Evolutionary conservation across 176 grass and related monocot genomes (phyloP).

Genomic region (Lolium multiflorum): DNA sequence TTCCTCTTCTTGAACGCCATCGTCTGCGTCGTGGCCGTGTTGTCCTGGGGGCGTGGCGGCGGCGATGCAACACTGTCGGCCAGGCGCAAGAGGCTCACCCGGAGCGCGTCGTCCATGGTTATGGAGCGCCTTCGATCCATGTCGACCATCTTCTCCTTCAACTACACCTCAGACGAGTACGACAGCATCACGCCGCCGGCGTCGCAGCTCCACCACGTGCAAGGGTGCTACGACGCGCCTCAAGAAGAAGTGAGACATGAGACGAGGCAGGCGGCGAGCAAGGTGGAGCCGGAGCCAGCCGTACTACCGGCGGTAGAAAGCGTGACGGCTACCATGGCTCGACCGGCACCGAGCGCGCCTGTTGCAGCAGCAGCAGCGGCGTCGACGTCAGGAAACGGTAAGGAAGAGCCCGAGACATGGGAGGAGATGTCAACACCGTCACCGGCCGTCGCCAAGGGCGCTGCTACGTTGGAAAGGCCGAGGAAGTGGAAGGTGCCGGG

Average conservation of each 20-base stretch:
- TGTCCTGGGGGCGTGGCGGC: background rate
- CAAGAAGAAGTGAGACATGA: background rate
- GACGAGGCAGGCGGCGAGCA: background rate
- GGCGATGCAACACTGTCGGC: background rate
- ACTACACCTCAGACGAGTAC: background rate
- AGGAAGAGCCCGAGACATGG: background rate
- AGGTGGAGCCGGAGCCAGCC: background rate
- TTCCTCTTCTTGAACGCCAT: constrained; percentile 26
- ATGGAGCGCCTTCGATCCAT: constrained; percentile 37
- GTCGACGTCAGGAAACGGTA: no score
- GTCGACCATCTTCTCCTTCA: constrained; percentile 33
- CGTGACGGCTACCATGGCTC: background rate
- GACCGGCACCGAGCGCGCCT: no score
- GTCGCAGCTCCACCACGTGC: background rate
- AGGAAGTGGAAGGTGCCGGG: background rate
- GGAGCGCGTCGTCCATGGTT: constrained; percentile 39
- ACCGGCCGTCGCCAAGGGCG: no score
- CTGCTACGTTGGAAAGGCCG: background rate
- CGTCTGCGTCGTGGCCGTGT: constrained; percentile 32
- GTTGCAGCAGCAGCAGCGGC: background rate
- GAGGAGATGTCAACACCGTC: background rate
- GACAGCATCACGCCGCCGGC: background rate
- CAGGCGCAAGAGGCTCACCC: constrained; percentile 22
- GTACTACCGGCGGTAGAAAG: background rate
- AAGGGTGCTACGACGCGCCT: background rate